phyloP scores from a whole-genome alignment of 805 yeast genomes.

The Jamesozyma piceae region DNA sequence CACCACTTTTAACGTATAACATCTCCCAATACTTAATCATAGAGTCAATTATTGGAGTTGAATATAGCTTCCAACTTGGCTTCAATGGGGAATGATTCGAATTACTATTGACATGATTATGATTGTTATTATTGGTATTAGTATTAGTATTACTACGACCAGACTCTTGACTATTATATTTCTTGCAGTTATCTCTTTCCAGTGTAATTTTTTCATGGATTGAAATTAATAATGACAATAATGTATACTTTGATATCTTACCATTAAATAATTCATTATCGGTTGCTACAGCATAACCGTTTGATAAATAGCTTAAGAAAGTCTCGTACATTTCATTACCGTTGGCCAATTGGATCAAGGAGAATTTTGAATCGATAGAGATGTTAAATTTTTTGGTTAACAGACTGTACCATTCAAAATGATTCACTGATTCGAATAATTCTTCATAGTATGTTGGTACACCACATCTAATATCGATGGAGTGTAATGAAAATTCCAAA shows the following conservation, averaged over 20 bases:
- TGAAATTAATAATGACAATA: constrained; percentile 50
- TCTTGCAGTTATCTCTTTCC: constrained; percentile 29
- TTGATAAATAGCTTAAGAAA: constrained; percentile 39
- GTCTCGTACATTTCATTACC: constrained; percentile 39
- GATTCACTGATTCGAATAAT: constrained; percentile 47
- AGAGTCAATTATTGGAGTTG: constrained; percentile 48
- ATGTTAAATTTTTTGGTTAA: constrained; percentile 30
- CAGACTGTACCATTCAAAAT: constrained; percentile 42
- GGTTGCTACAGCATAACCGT: constrained; percentile 25
- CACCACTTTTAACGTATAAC: constrained; percentile 52
- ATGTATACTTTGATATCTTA: constrained; percentile 32
- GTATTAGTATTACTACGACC: neutral
- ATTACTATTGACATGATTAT: constrained; percentile 37
- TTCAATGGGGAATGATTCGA: neutral
- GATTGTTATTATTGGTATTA: neutral
- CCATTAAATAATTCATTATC: constrained; percentile 6
- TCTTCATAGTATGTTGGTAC: constrained; percentile 51
- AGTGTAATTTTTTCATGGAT: constrained; percentile 57
- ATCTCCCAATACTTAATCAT: constrained; percentile 62
- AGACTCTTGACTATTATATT: neutral
- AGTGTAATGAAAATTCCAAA: constrained; percentile 35
- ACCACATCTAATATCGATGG: constrained; percentile 51
- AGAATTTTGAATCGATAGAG: constrained; percentile 43
- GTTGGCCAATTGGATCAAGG: constrained; percentile 49
- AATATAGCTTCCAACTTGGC: constrained; percentile 56